Percentiles rank a stretch among this genome's conserved stretches.
Evolutionary conservation across 148 eudicot species (phyloP).

Genomic region (Fagopyrum tataricum): DNA sequence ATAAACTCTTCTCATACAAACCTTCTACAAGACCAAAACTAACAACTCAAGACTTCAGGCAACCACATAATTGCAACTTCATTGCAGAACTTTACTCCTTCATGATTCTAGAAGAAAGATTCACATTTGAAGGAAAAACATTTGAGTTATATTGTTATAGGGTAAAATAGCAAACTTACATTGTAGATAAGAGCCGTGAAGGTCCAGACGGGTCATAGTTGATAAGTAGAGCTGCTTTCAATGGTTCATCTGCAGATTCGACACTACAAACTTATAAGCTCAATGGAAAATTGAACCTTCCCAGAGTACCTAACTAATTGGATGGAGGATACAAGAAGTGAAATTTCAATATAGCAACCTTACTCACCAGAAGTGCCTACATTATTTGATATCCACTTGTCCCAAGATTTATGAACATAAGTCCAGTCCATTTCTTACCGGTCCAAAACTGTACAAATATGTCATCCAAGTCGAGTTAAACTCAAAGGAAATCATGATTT

Average conservation of each 20-base stretch:
- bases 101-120: background rate
- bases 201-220: conserved; percentile 93
- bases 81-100: background rate
- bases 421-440: conserved; percentile 63
- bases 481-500: too few species aligned
- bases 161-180: conserved; percentile 39
- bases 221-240: conserved; percentile 78
- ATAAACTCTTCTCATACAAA: background rate
- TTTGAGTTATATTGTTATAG: background rate
- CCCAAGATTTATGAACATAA: conserved; percentile 65
- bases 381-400: conserved; percentile 66
- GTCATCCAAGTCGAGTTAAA: too few species aligned
- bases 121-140: background rate
- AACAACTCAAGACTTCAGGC: background rate
- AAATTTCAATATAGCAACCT: conserved; percentile 9
- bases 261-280: conserved; percentile 7
- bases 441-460: background rate
- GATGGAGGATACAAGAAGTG: background rate
- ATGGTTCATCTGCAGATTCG: conserved; percentile 39
- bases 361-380: conserved; percentile 68
- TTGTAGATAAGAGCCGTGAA: conserved; percentile 82
- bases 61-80: background rate
- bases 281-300: background rate
- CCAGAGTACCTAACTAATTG: too few species aligned
- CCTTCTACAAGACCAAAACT: background rate